phyloP scores from a whole-genome alignment of 805 yeast species.

The Suhomyces canberraensis region DNA sequence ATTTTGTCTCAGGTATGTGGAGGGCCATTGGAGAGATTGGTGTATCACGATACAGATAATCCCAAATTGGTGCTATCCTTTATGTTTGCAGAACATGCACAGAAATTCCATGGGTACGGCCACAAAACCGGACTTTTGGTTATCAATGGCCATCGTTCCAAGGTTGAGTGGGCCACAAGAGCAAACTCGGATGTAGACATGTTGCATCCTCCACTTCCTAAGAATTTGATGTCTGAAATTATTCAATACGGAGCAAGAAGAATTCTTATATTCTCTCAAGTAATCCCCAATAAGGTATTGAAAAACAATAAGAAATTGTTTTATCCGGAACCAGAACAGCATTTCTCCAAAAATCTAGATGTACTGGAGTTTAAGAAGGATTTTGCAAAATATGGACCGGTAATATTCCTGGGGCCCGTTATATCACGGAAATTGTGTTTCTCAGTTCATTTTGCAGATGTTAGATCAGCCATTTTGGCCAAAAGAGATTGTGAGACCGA shows the following conservation, averaged over 20 bases:
- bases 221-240: slow-evolving; percentile 29
- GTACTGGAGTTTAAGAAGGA: slow-evolving; percentile 44
- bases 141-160: slow-evolving; percentile 54
- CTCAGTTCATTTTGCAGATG: slow-evolving; percentile 56
- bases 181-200: slow-evolving; percentile 19
- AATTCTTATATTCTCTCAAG: slow-evolving; percentile 42
- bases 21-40: slow-evolving; percentile 62
- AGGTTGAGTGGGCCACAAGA: slow-evolving; percentile 45
- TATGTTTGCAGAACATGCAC: slow-evolving; percentile 51
- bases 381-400: slow-evolving; percentile 54
- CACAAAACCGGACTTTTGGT: slow-evolving; percentile 50
- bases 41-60: slow-evolving; percentile 15
- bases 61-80: slow-evolving; percentile 48
- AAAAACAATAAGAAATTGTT: slow-evolving; percentile 22
- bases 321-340: slow-evolving; percentile 44
- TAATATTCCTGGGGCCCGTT: slow-evolving; percentile 63
- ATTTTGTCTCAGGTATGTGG: slow-evolving; percentile 59
- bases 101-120: slow-evolving; percentile 48
- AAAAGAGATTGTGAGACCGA: slow-evolving; percentile 33
- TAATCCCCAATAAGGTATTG: slow-evolving; percentile 18
- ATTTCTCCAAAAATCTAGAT: slow-evolving; percentile 44
- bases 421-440: slow-evolving; percentile 63
- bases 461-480: slow-evolving; percentile 57
- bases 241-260: slow-evolving; percentile 50
- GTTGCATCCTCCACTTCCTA: slow-evolving; percentile 21